phyloP scores from a whole-genome alignment of 2,329 filamentous ascomycete genomes.

The Emergomyces pasteurianus region DNA sequence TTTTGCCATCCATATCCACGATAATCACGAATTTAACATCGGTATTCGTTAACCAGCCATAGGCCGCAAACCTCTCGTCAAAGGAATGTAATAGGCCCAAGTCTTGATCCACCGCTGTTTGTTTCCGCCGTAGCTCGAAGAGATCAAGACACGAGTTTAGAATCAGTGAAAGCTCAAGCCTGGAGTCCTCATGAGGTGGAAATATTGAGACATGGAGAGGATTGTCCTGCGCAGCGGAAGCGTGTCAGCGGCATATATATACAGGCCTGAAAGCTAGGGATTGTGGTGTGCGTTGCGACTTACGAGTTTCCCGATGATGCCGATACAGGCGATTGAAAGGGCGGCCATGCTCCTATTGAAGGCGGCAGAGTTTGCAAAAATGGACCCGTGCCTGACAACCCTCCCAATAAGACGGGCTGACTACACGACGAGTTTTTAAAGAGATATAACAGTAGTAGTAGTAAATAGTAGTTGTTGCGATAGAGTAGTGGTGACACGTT shows the following conservation, averaged over 20 bases:
- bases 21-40: conserved; percentile 82
- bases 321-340: conserved; percentile 83
- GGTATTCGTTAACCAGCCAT: conserved; percentile 95
- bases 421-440: background rate
- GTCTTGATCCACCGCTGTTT: conserved; percentile 65
- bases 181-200: conserved; percentile 53
- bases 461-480: too few relatives aligned
- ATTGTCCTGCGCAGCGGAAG: conserved; percentile 57
- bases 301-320: conserved; percentile 88
- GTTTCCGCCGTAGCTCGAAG: conserved; percentile 72
- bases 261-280: background rate
- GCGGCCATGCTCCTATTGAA: conserved; percentile 28
- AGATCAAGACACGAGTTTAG: conserved; percentile 87
- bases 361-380: background rate
- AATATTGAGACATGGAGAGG: conserved; percentile 89
- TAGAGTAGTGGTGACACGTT: too few relatives aligned
- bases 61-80: conserved; percentile 84
- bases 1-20: conserved; percentile 62
- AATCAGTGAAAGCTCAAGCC: conserved; percentile 78
- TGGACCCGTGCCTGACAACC: background rate
- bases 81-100: conserved; percentile 85
- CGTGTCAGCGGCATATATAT: background rate
- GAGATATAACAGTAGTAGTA: too few relatives aligned
- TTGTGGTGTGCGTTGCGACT: conserved; percentile 14
- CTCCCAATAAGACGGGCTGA: background rate